Base-by-base conservation (phyloP, 2,329 filamentous ascomycete genomes). In the Alternaria tenuissima region DNA sequence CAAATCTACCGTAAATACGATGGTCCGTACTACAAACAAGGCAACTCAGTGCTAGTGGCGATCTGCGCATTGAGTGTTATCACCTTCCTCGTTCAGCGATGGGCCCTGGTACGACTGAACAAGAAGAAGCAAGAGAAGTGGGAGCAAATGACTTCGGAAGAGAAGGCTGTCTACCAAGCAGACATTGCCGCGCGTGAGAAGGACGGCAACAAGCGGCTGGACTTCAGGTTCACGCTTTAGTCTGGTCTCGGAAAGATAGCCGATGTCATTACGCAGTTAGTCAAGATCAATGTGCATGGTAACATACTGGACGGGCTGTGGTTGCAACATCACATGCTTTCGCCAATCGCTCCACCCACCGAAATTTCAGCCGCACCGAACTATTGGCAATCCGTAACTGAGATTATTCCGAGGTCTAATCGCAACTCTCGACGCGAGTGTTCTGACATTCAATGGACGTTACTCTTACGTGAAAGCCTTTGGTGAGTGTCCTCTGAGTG, bases 1-100 rank as follows among this genome's bases (percentile, higher is more conserved):
- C 68, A 74, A 18, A 85, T 87, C 48, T 87, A 87, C 70, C 77
- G 81, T 8, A 80, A 83, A 14, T 78, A 84, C 52, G 86, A 88
- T 64, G 81, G 82, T 55, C 86, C 86, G 0, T 73, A 82, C 3
- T 87, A 88, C 61, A 80, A 78, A 18, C 79, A 79, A 0, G 87
- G 87, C 2, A 87, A 88, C 62, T 79, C 75, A 16, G 79, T 82
- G 0, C 75, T 88, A 1, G 78, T 89, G 24, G 79, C 75, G 1
- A 80, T 88, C 54, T 81, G 81, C 54, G 73, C 79, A 1, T 67
- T 86, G 0, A 85, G 85, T 55, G 48, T 84, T 1, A 66, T 78
- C 3, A 80, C 83, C 0, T 86, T 87, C 66, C 64, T 79, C 2
- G 85, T 85, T 81, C 34, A 81, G 74, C 71, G 78, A 78, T 46